Evolutionary conservation across 1,139 yeast genomes (phyloP), one percentile per base, ranked within the genome.

Genomic region (Kazachstania sp.): DNA sequence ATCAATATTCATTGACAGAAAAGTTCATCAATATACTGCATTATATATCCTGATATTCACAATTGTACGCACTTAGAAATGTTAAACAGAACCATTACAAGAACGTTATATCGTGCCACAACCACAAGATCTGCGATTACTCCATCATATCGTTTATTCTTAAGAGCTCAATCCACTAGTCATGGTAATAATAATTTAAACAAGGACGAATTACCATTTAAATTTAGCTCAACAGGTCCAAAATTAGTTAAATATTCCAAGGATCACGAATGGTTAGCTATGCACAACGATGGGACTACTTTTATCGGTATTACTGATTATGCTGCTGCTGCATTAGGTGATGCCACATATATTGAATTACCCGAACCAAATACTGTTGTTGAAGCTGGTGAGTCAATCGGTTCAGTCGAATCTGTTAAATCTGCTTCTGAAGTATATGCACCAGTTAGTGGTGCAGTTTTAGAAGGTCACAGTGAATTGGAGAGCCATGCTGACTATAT

Each of bases 241-340:
- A 47, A 54, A 12, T 37, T 51, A 7, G 76, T 85, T 55, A 81
- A 78, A 68, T 90, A 79, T 73, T 86, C 98, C 16, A 71, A 74
- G 47, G 97, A 92, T 63, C 99, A 92, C 72, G 99, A 92, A 71
- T 92, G 97, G 97, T 71, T 94, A 51, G 92, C 95, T 2, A 73
- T 81, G 45, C 94, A 86, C 65, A 76, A 77, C 34, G 96, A 90
- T 67, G 86, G 87, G 50, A 74, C 81, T 34, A 83, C 94, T 2
- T 88, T 83, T 58, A 74, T 92, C 36, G 99, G 99, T 36, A 88
- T 92, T 68, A 90, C 98, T 52, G 80, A 78, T 60, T 90, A 92
- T 66, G 99, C 99, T 32, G 84, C 96, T 39, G 96, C 90, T 61
- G 95, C 98, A n/a, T 77, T 92, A 52, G 98, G 98, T 42, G 99